A percentile compares a stretch with the other conserved stretches of the same genome.
Evolutionary conservation across 495 filamentous ascomycete species (phyloP).

Genomic region (Penicillium diatomitis): DNA sequence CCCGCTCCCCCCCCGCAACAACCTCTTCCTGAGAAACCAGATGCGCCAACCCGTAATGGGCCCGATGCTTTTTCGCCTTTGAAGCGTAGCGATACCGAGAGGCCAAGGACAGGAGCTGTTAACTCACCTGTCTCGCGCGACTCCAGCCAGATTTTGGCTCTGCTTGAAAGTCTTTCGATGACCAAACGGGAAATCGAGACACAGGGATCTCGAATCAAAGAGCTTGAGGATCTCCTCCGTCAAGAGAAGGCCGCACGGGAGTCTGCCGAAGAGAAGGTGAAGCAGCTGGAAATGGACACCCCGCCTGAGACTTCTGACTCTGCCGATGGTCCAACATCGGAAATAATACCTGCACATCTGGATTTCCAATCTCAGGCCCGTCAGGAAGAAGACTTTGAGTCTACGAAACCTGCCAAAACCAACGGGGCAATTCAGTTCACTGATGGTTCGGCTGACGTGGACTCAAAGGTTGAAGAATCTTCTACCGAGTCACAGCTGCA

Average conservation of each 20-base stretch:
- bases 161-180: conserved; percentile 72
- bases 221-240: conserved; percentile 68
- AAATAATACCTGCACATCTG: conserved; percentile 25
- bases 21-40: conserved; percentile 82
- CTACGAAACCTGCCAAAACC: conserved; percentile 6
- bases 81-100: conserved; percentile 67
- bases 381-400: conserved; percentile 1
- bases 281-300: conserved; percentile 50
- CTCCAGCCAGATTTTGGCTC: conserved; percentile 62
- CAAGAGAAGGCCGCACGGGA: conserved; percentile 76
- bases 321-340: conserved; percentile 13
- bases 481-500: conserved; percentile 46
- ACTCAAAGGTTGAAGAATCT: conserved; percentile 23
- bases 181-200: conserved; percentile 74
- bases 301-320: conserved; percentile 7
- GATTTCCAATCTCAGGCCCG: conserved; percentile 7
- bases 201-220: conserved; percentile 67
- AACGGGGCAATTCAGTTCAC: conserved; percentile 8
- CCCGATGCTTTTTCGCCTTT: conserved; percentile 44
- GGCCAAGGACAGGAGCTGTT: conserved; percentile 46
- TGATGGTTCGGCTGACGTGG: conserved; percentile 20
- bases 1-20: conserved; percentile 88
- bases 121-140: conserved; percentile 57
- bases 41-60: conserved; percentile 44
- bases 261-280: conserved; percentile 70